Percentiles rank a stretch among this genome's conserved stretches.
phyloP scores from a whole-genome alignment of 345 rosid genomes.

The Diplotaxis tenuifolia region DNA sequence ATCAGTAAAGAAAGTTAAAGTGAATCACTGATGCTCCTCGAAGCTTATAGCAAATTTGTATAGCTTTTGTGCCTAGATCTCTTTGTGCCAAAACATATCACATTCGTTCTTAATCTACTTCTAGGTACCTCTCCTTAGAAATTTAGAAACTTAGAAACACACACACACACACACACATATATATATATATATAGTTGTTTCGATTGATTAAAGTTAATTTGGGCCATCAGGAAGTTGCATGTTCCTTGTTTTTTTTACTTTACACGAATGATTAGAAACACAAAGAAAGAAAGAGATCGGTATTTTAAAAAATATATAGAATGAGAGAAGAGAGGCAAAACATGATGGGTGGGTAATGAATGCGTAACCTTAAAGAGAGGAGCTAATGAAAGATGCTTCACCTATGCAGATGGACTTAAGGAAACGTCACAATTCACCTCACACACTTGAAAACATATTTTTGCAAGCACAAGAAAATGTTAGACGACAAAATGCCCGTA shows the following conservation, averaged over 20 bases:
- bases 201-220: too few species aligned
- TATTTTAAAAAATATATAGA: neutral
- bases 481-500: conserved; percentile 10
- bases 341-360: conserved; percentile 38
- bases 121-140: too few species aligned
- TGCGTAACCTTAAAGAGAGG: conserved; percentile 41
- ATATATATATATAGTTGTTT: too few species aligned
- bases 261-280: conserved; percentile 2
- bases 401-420: conserved; percentile 27
- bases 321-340: neutral
- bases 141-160: too few species aligned
- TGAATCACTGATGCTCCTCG: too few species aligned
- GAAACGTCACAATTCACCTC: conserved; percentile 37
- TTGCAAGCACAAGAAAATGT: conserved; percentile 34
- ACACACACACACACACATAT: too few species aligned
- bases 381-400: conserved; percentile 37
- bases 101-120: too few species aligned
- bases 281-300: neutral
- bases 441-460: conserved; percentile 22
- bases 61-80: too few species aligned
- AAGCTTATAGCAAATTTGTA: too few species aligned
- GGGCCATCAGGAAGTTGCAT: neutral
- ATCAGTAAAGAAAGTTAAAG: too few species aligned
- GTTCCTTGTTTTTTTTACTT: conserved; percentile 1
- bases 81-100: too few species aligned